Evolutionary conservation across 2,329 filamentous ascomycete genomes (phyloP), one percentile per base, ranked within the genome.

Genomic region (Colletotrichum sp.): DNA sequence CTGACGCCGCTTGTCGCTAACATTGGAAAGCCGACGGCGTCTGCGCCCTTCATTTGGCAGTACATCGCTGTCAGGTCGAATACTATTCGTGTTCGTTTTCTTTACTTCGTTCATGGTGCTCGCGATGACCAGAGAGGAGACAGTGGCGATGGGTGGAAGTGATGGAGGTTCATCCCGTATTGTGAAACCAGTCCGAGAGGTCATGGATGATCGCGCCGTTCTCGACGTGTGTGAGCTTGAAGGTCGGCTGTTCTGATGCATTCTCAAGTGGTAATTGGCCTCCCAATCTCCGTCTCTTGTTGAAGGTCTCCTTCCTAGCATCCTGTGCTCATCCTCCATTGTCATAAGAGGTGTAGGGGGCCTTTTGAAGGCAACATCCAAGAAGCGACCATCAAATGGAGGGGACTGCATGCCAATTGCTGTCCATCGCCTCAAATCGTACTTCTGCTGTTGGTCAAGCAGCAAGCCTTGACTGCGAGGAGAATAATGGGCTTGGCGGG

Each of bases 251-350:
- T 15, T 16, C 8, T 69, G 59, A 9, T 8, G 27, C 59, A 52
- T 61, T 29, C 49, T 57, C 5, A 52, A 12, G 32, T 61, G 64
- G n/a, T 65, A 69, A 13, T 22, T 29, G 19, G 70, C 27, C n/a
- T 65, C 25, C 64, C 64, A 65, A 7, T 69, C 29, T 6, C 49
- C 59, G 29, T 73, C 64, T 52, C 57, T 29, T 3, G 49, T 65
- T 4, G 64, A 65, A 8, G 70, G 64, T 13, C 64, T 69, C 3
- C 64, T 16, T 4, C 64, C 49, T n/a, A 73, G 52, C 9, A 73
- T 59, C 19, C 59, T 69, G 8, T 61, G 49, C 25, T 76, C 73
- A 19, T 76, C 73, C 30, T 76, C 70, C 70, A 69, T 76, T 19
- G 73, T 69, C 73, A 76, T 69, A 7, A 76, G 25, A 6, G 70